Conservation (phyloP, 1,139 yeast species). For the Kodamaea suecica region DNA sequence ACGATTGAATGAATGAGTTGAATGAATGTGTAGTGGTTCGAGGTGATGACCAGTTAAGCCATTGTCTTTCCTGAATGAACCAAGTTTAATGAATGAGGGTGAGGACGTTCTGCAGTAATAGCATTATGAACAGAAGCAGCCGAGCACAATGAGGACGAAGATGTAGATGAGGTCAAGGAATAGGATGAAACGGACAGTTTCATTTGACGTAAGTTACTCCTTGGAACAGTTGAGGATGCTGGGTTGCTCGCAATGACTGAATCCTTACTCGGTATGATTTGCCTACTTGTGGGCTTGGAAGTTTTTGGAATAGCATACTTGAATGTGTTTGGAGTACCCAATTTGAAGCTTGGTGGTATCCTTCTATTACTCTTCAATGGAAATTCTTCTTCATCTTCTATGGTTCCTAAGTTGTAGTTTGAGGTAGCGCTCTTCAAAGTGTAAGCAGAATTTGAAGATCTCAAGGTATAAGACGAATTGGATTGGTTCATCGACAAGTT, state of each 20-base stretch:
- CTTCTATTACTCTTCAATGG: slow-evolving; percentile 3
- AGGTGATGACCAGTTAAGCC: background rate
- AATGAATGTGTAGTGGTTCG: background rate
- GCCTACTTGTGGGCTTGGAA: too few relatives aligned
- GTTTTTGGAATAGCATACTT: background rate
- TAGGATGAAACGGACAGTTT: slow-evolving; percentile 1
- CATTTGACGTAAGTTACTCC: background rate
- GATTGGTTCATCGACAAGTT: slow-evolving; percentile 19
- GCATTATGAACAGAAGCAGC: slow-evolving; percentile 4
- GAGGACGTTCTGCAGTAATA: slow-evolving; percentile 7
- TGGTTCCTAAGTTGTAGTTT: slow-evolving; percentile 9
- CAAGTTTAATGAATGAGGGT: slow-evolving; percentile 6
- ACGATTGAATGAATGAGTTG: slow-evolving; percentile 5
- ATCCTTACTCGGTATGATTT: too few relatives aligned
- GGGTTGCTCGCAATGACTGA: too few relatives aligned
- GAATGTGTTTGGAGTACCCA: background rate
- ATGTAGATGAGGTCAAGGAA: slow-evolving; percentile 1
- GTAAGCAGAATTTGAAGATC: slow-evolving; percentile 8
- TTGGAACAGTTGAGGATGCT: background rate
- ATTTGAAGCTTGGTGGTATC: slow-evolving; percentile 1
- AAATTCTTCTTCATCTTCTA: slow-evolving; percentile 9
- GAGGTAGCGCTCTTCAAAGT: slow-evolving; percentile 8
- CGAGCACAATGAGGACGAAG: slow-evolving; percentile 2
- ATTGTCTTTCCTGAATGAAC: slow-evolving; percentile 3
- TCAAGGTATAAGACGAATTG: slow-evolving; percentile 16